Conservation (phyloP, 2,329 filamentous ascomycete genomes). For the Aspergillus viridinutans region DNA sequence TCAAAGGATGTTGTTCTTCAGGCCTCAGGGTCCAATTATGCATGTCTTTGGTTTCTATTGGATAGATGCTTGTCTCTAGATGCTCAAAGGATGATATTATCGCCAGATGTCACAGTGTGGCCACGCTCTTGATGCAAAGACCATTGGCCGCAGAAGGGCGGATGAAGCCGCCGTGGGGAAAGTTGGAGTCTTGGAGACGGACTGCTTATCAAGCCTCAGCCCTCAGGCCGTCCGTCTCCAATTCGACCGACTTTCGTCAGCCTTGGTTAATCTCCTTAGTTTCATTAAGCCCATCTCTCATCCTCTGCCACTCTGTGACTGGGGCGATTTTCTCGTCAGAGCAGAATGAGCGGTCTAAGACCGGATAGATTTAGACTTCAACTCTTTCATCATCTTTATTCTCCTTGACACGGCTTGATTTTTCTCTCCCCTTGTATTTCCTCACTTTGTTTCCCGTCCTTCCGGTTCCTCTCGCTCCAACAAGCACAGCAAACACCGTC, state of each 20-base stretch:
- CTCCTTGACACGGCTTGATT: conserved; percentile 2
- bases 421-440: neutral
- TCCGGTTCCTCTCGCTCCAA: neutral
- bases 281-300: neutral
- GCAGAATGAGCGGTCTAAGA: neutral
- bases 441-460: neutral
- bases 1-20: too few species aligned
- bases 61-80: too few species aligned
- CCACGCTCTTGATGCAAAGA: too few species aligned
- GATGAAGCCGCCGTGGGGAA: conserved; percentile 8
- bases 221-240: neutral
- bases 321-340: neutral
- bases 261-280: neutral
- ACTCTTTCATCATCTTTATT: neutral
- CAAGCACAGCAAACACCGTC: neutral
- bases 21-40: too few species aligned
- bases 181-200: neutral
- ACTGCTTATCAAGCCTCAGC: conserved; percentile 3
- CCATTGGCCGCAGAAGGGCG: conserved; percentile 5
- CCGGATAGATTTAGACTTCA: neutral
- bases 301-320: neutral
- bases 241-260: neutral
- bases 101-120: too few species aligned
- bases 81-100: too few species aligned
- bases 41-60: too few species aligned